phyloP scores from a whole-genome alignment of 352 stramenopile species.

The Blastocystis sp. region DNA sequence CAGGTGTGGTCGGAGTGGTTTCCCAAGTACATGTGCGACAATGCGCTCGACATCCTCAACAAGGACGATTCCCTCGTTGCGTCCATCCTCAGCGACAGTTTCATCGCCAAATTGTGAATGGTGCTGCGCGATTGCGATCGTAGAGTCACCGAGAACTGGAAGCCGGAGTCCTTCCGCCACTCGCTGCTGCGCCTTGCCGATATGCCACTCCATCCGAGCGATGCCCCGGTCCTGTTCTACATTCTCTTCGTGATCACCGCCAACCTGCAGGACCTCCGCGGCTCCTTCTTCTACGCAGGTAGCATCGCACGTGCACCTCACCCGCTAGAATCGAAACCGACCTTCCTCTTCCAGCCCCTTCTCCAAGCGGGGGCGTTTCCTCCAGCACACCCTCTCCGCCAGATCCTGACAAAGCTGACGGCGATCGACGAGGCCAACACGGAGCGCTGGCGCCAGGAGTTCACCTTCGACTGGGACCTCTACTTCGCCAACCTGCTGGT shows the following conservation, averaged over 20 bases:
- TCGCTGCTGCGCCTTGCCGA: not conserved
- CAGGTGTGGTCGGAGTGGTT: constrained; percentile 21
- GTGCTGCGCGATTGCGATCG: not conserved
- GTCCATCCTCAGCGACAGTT: constrained; percentile 7
- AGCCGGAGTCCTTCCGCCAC: not conserved
- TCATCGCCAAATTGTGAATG: constrained; percentile 27
- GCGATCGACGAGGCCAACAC: not conserved
- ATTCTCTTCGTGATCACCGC: constrained; percentile 40
- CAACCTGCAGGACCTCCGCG: constrained; percentile 7
- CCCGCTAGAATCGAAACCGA: not conserved
- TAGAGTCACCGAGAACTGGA: constrained; percentile 31
- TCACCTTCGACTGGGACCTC: constrained; percentile 48
- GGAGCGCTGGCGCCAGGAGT: not conserved
- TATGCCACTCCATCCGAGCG: not conserved
- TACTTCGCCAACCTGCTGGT: constrained; percentile 22
- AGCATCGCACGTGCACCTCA: not conserved
- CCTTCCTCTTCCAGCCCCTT: constrained; percentile 20
- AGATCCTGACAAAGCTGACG: constrained; percentile 41
- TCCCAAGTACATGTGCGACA: constrained; percentile 48
- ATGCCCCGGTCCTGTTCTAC: constrained; percentile 43
- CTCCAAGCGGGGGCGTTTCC: not conserved
- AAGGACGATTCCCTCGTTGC: constrained; percentile 8
- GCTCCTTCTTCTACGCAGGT: constrained; percentile 23
- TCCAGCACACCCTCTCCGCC: constrained; percentile 12
- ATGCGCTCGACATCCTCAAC: constrained; percentile 18